Evolutionary conservation across 208 protist genomes (phyloP).

Genomic region (Wallacemonas collosoma): DNA sequence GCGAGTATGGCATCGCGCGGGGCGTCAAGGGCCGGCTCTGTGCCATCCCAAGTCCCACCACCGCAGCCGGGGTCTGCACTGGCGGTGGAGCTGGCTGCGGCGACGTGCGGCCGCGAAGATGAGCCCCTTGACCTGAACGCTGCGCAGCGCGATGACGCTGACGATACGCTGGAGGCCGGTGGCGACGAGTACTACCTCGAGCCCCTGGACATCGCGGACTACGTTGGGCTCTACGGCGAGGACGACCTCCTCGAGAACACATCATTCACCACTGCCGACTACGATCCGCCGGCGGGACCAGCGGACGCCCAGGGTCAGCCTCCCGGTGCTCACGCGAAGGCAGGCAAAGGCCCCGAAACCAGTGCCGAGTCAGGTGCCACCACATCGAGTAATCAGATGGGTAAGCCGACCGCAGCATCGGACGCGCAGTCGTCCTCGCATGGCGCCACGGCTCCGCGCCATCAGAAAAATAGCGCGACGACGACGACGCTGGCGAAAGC

Average conservation of each 20-base stretch:
- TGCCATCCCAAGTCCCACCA: too few relatives aligned
- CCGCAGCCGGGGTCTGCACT: slow-evolving; percentile 17
- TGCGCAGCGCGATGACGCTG: neutral
- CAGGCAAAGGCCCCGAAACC: slow-evolving; percentile 18
- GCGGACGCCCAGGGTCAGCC: too few relatives aligned
- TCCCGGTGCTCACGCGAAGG: neutral
- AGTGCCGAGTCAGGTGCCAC: neutral
- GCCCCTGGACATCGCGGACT: slow-evolving; percentile 41
- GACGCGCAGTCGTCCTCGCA: too few relatives aligned
- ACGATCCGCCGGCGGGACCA: slow-evolving; percentile 9
- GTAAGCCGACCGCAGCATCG: too few relatives aligned
- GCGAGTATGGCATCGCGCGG: too few relatives aligned
- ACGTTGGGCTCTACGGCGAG: slow-evolving; percentile 26
- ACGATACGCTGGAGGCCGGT: slow-evolving; percentile 22
- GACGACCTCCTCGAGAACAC: slow-evolving; percentile 32
- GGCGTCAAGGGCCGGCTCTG: too few relatives aligned
- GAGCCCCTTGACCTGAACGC: slow-evolving; percentile 2
- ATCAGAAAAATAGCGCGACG: neutral
- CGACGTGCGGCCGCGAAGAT: slow-evolving; percentile 8
- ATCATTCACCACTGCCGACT: slow-evolving; percentile 38
- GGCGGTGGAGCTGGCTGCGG: slow-evolving; percentile 8
- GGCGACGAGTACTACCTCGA: slow-evolving; percentile 51
- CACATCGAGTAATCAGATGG: neutral
- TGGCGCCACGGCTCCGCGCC: too few relatives aligned
- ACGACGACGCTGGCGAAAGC: neutral